Evolutionary conservation across 192 early-diverging fungal species (phyloP), one percentile per base, ranked within the genome.

Genomic region (Mortierella claussenii): DNA sequence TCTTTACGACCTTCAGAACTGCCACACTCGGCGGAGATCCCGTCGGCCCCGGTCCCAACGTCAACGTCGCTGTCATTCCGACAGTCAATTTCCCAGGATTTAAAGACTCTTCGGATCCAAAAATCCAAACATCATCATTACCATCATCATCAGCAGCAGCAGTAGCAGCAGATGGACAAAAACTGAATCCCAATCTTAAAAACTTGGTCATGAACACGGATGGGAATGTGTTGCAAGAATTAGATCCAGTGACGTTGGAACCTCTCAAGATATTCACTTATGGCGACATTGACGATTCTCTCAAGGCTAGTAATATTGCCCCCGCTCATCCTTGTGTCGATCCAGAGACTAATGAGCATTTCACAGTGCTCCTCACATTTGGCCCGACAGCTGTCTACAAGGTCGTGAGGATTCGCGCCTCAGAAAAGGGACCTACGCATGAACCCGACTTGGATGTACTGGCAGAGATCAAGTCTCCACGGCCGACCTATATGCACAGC

Each of bases 401-500:
- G 26, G 74, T 81, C 24, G 62, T 78, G 33, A 58, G 65, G 4
- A 81, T 59, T 47, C 75, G 63, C 15, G 31, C 50, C 28, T 81
- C 74, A 0, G 6, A 34, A 34, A 68, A 56, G 20, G 60, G 67
- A 4, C n/a, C 53, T 18, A 20, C n/a, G 9, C 59, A 30, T n/a
- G 59, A 75, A 15, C 65, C 65, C 11, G 78, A 73, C 24, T 32
- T 73, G 45, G 68, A 81, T 66, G 46, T 79, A 32, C 31, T 81
- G 42, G 65, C 78, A 21, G 68, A 68, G 40, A 79, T 82, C 20
- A 36, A 61, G 1, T 65, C 81, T 12, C 78, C 75, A 2, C 52
- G 60, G 4, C 43, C 82, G 11, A 47, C 80, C 1, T 90, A 89
- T 49, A 71, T 83, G 26, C 89, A 90, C 60, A 81, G 82, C n/a